Conservation (phyloP, 2,329 filamentous ascomycete species). For the Neofusicoccum kwambonambiense region DNA sequence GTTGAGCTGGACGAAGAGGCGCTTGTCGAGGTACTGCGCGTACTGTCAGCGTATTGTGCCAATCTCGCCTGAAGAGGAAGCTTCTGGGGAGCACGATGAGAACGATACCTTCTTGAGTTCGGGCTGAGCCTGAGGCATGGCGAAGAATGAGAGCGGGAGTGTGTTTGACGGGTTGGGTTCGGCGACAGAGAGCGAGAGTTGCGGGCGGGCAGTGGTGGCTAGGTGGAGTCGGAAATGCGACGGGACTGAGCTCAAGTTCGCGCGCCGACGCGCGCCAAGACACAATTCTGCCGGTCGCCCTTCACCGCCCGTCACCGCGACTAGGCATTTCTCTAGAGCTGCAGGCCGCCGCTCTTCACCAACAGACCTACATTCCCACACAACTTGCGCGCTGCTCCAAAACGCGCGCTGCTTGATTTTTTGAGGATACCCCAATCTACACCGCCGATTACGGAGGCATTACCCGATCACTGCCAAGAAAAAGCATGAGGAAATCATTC, state of each 20-base stretch:
- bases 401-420: neutral
- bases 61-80: neutral
- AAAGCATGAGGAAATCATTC: slow-evolving; percentile 58
- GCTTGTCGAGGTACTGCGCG: slow-evolving; percentile 93
- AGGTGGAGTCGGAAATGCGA: slow-evolving; percentile 5
- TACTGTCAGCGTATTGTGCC: neutral
- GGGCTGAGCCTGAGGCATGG: slow-evolving; percentile 97
- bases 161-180: neutral
- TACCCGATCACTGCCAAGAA: neutral
- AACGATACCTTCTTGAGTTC: slow-evolving; percentile 89
- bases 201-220: neutral
- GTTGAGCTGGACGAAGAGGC: slow-evolving; percentile 95
- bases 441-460: neutral
- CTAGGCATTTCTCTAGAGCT: neutral
- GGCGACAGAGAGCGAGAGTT: neutral
- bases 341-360: neutral
- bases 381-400: neutral
- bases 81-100: neutral
- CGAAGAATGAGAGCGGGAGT: slow-evolving; percentile 34
- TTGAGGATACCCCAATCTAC: neutral
- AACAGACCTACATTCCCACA: neutral
- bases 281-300: neutral
- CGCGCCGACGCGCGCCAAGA: slow-evolving; percentile 14
- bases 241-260: slow-evolving; percentile 12
- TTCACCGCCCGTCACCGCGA: slow-evolving; percentile 7